phyloP scores from a whole-genome alignment of 306 rosid genomes.

The Acacia crassicarpa region DNA sequence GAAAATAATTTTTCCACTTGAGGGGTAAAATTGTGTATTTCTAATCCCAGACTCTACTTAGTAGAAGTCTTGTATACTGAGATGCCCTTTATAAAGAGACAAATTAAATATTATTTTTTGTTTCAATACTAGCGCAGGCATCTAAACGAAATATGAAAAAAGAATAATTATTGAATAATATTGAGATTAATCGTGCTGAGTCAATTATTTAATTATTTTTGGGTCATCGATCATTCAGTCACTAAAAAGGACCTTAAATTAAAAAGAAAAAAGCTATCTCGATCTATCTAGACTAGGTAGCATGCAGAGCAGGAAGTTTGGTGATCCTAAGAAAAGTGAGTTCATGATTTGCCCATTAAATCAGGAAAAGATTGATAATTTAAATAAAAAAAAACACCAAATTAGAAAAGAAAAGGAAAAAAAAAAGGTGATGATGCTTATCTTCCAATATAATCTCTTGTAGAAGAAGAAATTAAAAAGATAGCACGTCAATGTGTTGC shows the following conservation, averaged over 20 bases:
- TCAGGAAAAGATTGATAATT: background rate
- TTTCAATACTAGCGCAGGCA: too few species aligned
- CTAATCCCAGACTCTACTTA: too few species aligned
- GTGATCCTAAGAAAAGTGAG: background rate
- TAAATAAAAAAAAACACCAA: background rate
- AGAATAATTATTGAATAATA: too few species aligned
- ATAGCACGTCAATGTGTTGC: background rate
- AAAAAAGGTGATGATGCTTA: background rate
- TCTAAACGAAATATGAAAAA: too few species aligned
- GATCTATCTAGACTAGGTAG: background rate
- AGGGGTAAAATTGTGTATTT: too few species aligned
- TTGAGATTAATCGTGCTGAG: too few species aligned
- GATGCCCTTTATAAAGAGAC: too few species aligned
- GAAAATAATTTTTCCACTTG: too few species aligned
- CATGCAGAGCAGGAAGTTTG: background rate
- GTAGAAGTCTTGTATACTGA: fast-evolving
- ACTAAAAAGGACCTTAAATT: background rate
- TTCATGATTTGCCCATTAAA: background rate
- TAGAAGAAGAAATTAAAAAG: background rate
- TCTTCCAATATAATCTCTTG: background rate
- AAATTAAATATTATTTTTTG: too few species aligned
- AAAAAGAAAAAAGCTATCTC: background rate
- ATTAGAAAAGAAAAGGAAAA: background rate
- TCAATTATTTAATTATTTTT: too few species aligned
- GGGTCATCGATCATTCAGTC: background rate